Percentiles rank a stretch among this genome's conserved stretches.
These are phyloP conservation scores for Ajuga chamaepitys DNA, from an alignment of 257 asterid species.

Conservation along the genomic window DNA sequence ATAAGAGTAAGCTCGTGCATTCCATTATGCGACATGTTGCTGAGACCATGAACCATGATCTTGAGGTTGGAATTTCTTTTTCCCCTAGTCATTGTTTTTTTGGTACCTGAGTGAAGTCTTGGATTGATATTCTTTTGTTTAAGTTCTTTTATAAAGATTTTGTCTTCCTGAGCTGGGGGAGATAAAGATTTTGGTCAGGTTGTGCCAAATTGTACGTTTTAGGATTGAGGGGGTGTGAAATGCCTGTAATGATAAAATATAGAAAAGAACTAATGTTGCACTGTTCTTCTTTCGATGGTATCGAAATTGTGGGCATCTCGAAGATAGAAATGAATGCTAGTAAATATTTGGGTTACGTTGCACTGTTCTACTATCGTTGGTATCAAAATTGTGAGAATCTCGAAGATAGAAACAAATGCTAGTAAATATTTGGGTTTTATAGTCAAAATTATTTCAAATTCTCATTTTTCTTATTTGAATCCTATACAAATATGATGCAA, in stretches of 20 bases:
- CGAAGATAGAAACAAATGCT: not conserved
- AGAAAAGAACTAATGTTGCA: too few relatives aligned
- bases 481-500: not conserved
- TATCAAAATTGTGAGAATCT: not conserved
- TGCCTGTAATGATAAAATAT: too few relatives aligned
- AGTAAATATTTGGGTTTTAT: not conserved
- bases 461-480: not conserved
- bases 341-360: too few relatives aligned
- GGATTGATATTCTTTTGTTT: not conserved
- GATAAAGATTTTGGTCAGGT: not conserved
- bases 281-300: too few relatives aligned
- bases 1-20: slow-evolving; percentile 96
- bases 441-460: not conserved
- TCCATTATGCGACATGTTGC: slow-evolving; percentile 98
- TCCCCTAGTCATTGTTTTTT: not conserved
- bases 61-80: slow-evolving; percentile 49
- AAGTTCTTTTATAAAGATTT: not conserved
- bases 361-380: not conserved
- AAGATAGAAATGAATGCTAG: too few relatives aligned
- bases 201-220: too few relatives aligned
- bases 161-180: not conserved
- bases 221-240: too few relatives aligned
- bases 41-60: slow-evolving; percentile 73
- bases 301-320: too few relatives aligned
- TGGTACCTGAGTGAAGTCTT: not conserved